Base-by-base conservation (phyloP, 2,329 filamentous ascomycete species). In the Pestalotiopsis sp. region DNA sequence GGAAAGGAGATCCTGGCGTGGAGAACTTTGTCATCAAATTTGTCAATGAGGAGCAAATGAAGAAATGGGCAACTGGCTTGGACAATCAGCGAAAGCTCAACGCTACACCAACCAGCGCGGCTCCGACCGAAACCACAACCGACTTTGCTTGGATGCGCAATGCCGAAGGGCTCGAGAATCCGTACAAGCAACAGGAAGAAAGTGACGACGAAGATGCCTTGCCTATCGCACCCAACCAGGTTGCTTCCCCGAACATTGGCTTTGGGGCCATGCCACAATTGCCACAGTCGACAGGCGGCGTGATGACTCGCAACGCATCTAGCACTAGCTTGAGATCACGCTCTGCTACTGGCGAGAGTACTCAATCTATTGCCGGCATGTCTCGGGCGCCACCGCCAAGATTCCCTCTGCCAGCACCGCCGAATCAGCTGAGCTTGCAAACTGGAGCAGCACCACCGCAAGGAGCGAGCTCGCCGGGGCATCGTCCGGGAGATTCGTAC, bases 1-100 rank as follows among this genome's bases (percentile, higher is more conserved):
- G 96, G 96, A 98, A 96, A 81, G 95, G 95, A 40, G 95, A 98
- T 71, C 94, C 94, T 0, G 94, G 93, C 3, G 94, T 98, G 39
- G 95, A 99, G 77, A 97, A 97, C 76, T 98, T 99, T 78, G 91
- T 95, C 74, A 97, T 99, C 76, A 93, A 93, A 72, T 98, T 98
- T 79, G 87, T 89, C 64, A 96, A 95, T 69, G 96, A 99, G 78
- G 94, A 97, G 72, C 89, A 86, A 14, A 94, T 98, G 90, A 94
- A 92, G 80, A 97, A 95, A 77, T 99, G 96, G 96, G 91, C 92
- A 35, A 84, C 84, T 9, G 90, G 93, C 55, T 89, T 98, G 30
- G 92, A 97, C 71, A 85, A 82, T 2, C 94, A 97, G 79, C 87
- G 94, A 69, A 89, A 89, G 83, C 81, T 85, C 77, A 85, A 88